phyloP scores from a whole-genome alignment of 2,329 filamentous ascomycete genomes.

The Emergomyces africanus region DNA sequence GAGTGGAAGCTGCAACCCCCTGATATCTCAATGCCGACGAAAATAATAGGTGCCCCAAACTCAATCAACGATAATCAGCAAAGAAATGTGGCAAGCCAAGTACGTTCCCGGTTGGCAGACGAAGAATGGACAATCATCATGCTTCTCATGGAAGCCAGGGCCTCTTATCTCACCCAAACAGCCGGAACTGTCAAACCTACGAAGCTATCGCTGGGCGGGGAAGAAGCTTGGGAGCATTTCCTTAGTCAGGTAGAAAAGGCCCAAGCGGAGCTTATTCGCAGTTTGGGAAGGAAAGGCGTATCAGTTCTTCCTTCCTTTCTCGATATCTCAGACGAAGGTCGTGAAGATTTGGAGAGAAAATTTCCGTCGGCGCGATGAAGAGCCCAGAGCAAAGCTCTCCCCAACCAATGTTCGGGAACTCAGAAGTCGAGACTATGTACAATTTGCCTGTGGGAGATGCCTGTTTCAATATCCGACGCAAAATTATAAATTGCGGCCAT shows the following conservation, averaged over 20 bases:
- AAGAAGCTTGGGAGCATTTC: not conserved
- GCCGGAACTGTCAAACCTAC: not conserved
- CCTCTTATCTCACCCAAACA: not conserved
- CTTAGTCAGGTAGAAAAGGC: not conserved
- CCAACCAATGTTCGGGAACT: not conserved
- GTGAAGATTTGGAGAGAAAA: not conserved
- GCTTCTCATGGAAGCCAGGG: not conserved
- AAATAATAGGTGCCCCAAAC: not conserved
- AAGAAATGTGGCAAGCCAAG: not conserved
- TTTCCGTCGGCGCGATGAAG: not conserved
- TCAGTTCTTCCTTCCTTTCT: not conserved
- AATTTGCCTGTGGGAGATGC: not conserved
- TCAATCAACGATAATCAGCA: not conserved
- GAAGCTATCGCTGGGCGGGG: not conserved
- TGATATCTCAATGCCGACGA: not conserved
- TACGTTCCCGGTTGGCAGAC: not conserved
- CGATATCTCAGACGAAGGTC: not conserved
- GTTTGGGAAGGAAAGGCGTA: not conserved
- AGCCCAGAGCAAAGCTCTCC: not conserved
- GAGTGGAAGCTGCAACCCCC: not conserved
- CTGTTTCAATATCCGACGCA: not conserved
- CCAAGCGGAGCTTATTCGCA: not conserved
- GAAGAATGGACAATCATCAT: not conserved
- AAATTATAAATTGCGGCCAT: not conserved
- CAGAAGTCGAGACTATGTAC: not conserved